A percentile compares a stretch with the other conserved stretches of the same genome.
These are phyloP conservation scores for Glomus cerebriforme DNA, from an alignment of 192 early-diverging fungal species.

Conservation along the genomic window DNA sequence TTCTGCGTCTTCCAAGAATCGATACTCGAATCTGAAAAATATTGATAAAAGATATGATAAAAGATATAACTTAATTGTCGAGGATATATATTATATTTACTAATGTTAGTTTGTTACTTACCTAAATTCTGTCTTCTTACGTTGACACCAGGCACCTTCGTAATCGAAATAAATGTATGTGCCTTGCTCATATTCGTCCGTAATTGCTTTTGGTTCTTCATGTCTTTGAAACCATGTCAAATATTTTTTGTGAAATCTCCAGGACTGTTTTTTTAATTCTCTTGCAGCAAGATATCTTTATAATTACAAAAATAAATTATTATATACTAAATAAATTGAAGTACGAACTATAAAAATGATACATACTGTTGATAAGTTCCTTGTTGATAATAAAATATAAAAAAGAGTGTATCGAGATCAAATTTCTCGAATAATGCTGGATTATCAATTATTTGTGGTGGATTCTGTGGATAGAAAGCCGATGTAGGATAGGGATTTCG, in stretches of 20 bases:
- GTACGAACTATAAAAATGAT: background rate
- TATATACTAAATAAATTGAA: background rate
- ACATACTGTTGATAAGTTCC: slow-evolving; percentile 95
- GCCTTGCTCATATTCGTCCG: slow-evolving; percentile 96
- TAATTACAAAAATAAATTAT: background rate
- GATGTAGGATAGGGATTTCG: slow-evolving; percentile 80
- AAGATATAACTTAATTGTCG: slow-evolving; percentile 15
- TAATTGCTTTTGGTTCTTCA: slow-evolving; percentile 94
- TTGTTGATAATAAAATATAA: slow-evolving; percentile 97
- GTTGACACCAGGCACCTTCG: slow-evolving; percentile 94
- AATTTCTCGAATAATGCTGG: slow-evolving; percentile 87
- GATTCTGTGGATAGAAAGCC: slow-evolving; percentile 88
- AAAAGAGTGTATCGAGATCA: slow-evolving; percentile 94
- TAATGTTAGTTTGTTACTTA: no score
- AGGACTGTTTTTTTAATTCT: slow-evolving; percentile 94
- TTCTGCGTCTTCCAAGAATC: slow-evolving; percentile 82
- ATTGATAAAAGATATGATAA: background rate
- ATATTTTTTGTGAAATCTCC: slow-evolving; percentile 99
- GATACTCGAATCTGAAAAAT: slow-evolving; percentile 78
- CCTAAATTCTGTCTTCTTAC: slow-evolving; percentile 95
- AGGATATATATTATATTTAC: no score
- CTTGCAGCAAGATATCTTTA: slow-evolving; percentile 84
- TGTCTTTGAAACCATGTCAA: slow-evolving; percentile 98
- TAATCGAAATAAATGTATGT: slow-evolving; percentile 99
- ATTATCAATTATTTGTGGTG: slow-evolving; percentile 78